Conservation (phyloP, 2,329 filamentous ascomycete species). For the Fusarium camptoceras region DNA sequence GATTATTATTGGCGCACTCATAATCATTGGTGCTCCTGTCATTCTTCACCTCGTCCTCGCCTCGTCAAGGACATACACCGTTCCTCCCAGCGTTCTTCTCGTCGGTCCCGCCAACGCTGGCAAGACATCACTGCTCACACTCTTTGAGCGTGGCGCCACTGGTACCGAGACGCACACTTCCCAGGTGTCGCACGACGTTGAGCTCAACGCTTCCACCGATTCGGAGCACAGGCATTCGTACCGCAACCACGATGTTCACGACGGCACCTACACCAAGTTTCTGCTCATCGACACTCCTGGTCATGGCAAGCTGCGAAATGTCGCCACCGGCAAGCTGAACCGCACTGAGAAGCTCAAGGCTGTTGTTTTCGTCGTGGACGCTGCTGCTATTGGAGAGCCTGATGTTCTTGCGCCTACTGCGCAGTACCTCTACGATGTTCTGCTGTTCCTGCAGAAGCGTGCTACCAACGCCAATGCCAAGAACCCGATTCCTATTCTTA, state of each 20-base stretch:
- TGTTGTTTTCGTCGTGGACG: constrained; percentile 90
- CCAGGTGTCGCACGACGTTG: constrained; percentile 62
- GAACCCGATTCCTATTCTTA: constrained; percentile 74
- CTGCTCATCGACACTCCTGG: constrained; percentile 90
- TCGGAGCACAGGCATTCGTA: constrained; percentile 58
- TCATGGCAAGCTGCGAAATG: constrained; percentile 89
- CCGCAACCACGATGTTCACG: constrained; percentile 67
- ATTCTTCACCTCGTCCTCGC: constrained; percentile 82
- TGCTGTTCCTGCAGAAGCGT: constrained; percentile 84
- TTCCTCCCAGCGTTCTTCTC: constrained; percentile 81
- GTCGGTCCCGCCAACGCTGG: constrained; percentile 84
- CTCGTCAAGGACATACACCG: constrained; percentile 71
- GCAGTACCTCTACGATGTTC: constrained; percentile 86
- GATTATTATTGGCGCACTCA: constrained; percentile 75
- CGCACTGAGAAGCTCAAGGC: constrained; percentile 69
- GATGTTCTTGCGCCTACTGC: constrained; percentile 78
- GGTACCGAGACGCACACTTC: constrained; percentile 66
- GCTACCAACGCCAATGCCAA: constrained; percentile 59
- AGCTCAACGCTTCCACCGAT: constrained; percentile 66
- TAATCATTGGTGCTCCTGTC: constrained; percentile 80
- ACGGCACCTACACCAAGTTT: constrained; percentile 74
- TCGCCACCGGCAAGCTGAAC: constrained; percentile 67
- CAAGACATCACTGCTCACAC: constrained; percentile 88
- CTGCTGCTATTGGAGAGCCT: constrained; percentile 71
- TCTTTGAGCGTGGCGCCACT: constrained; percentile 69